Evolutionary conservation across 2,329 filamentous ascomycete species (phyloP), one percentile per base, ranked within the genome.

Genomic region (Trichoderma koningiopsis): DNA sequence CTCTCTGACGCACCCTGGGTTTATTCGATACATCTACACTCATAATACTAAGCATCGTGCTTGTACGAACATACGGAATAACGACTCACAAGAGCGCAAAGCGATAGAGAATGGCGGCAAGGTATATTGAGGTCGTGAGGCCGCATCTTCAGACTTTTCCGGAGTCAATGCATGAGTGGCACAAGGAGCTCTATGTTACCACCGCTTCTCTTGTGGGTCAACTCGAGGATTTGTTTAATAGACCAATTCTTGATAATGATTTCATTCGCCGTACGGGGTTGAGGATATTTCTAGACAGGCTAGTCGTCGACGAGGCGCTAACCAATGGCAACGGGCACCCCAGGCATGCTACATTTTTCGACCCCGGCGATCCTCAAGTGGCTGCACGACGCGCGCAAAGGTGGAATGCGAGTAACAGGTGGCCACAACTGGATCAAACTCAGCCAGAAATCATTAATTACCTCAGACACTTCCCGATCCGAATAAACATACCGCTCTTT

Each of bases 141-240:
- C 53, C 40, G 10, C 16, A 53, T 14, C 22, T 58, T 27, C 35
- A 24, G 31, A n/a, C 58, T n/a, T 56, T 22, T 40, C 58, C 57
- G 1, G 49, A 68, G 24, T 27, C 66, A n/a, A 35, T 56, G 31
- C 7, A 10, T 33, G 49, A 68, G 35, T 55, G 56, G 64, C 64
- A 60, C 14, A 14, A 60, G 19, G 16, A 35, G 19, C 55, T 59
- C 29, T 67, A 67, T 40, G 22, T 27, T 22, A 6, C 27, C 10
- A 22, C n/a, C 14, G 53, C 40, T 14, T 6, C 2, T 19, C 22
- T 52, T 5, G 53, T 29, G 11, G 40, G 6, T 0, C 13, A 27
- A 3, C 37, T 67, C 29, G 64, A 67, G 5, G 37, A 13, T 11
- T 16, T 24, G 27, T 13, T 37, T n/a, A 6, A 27, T 16, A 52